phyloP scores from a whole-genome alignment of 805 yeast species.

The Spencermartinsiella europaea region DNA sequence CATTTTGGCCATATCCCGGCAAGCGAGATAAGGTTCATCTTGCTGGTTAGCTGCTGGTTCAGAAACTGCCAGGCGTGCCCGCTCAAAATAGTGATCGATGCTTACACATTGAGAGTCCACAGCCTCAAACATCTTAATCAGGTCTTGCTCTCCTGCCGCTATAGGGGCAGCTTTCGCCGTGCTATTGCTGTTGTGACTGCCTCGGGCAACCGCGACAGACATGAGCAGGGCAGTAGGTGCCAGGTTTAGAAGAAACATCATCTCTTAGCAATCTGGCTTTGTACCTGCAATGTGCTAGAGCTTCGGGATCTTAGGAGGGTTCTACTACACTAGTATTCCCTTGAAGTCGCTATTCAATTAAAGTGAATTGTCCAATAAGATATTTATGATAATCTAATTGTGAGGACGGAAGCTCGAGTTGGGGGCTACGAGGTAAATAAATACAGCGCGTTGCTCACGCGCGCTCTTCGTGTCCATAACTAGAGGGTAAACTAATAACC shows the following conservation, averaged over 20 bases:
- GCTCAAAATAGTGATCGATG: not conserved
- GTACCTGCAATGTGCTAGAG: too few species aligned
- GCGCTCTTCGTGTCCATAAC: not conserved
- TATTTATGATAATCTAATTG: too few species aligned
- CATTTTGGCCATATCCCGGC: slow-evolving; percentile 16
- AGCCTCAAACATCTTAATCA: not conserved
- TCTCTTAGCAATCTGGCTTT: too few species aligned
- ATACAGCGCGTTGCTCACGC: not conserved
- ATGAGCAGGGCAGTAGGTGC: not conserved
- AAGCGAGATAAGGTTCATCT: slow-evolving; percentile 12
- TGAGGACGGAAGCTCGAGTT: too few species aligned
- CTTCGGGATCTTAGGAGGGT: too few species aligned
- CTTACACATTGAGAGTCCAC: slow-evolving; percentile 3
- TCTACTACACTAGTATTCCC: too few species aligned
- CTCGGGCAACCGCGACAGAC: not conserved
- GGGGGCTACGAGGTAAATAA: not conserved
- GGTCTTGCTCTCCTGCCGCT: not conserved
- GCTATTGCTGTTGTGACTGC: not conserved
- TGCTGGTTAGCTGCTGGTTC: slow-evolving; percentile 1
- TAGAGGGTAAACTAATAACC: not conserved
- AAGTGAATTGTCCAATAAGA: too few species aligned
- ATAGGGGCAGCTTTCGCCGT: too few species aligned
- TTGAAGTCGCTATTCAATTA: too few species aligned
- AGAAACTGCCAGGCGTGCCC: not conserved
- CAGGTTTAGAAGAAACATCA: not conserved